phyloP scores from a whole-genome alignment of 2,329 filamentous ascomycete genomes.

The Penicillium hordei region DNA sequence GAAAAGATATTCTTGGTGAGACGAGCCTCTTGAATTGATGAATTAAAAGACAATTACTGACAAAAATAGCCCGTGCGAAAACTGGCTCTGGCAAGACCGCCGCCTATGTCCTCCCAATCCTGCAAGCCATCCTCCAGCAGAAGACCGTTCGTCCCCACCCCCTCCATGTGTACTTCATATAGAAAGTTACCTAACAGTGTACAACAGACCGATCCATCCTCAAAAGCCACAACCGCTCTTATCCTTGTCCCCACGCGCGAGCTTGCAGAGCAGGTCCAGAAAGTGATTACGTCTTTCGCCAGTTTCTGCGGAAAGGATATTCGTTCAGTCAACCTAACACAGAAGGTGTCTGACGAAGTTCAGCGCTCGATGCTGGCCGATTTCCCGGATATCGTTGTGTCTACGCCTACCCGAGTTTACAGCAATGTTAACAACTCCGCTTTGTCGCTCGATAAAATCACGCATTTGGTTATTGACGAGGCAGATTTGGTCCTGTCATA shows the following conservation, averaged over 20 bases:
- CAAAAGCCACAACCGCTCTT: constrained; percentile 65
- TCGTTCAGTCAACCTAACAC: constrained; percentile 78
- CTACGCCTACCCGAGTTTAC: constrained; percentile 82
- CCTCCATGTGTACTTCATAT: background rate
- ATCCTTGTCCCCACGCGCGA: constrained; percentile 94
- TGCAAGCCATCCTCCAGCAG: constrained; percentile 77
- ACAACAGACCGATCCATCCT: constrained; percentile 35
- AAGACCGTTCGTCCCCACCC: constrained; percentile 60
- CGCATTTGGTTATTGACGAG: constrained; percentile 86
- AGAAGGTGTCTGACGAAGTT: constrained; percentile 86
- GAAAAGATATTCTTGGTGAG: constrained; percentile 75
- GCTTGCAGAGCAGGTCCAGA: constrained; percentile 86
- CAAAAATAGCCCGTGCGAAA: constrained; percentile 70
- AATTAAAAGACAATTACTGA: constrained; percentile 18
- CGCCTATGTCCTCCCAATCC: constrained; percentile 87
- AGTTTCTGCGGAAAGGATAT: constrained; percentile 83
- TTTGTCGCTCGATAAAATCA: constrained; percentile 68
- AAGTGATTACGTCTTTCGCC: constrained; percentile 72
- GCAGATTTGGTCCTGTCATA: constrained; percentile 92
- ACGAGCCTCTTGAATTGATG: background rate
- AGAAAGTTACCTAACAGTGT: background rate
- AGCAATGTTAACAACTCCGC: constrained; percentile 72
- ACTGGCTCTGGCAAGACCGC: constrained; percentile 97
- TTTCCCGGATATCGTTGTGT: constrained; percentile 83
- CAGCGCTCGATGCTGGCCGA: constrained; percentile 83